Conservation (phyloP, 2,329 filamentous ascomycete species). For the Fusarium circinatum region DNA sequence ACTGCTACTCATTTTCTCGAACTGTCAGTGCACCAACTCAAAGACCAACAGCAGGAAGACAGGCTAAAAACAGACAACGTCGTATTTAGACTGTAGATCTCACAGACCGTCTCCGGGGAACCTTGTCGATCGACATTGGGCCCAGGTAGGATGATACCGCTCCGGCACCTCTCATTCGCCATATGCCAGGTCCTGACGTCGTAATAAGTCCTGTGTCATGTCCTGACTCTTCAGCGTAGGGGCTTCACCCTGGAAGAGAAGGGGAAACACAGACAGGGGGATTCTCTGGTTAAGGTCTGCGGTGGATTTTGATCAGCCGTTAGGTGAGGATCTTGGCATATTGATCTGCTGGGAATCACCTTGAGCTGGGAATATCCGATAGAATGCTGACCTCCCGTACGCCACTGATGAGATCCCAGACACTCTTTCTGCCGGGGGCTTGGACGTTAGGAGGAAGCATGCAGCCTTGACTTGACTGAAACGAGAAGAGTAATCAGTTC, state of each 20-base stretch:
- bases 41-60: not conserved
- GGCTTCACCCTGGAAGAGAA: not conserved
- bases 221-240: not conserved
- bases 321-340: not conserved
- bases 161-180: not conserved
- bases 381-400: not conserved
- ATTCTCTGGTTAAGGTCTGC: not conserved
- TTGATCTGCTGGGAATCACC: not conserved
- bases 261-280: not conserved
- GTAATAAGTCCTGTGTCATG: not conserved
- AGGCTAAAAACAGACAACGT: not conserved
- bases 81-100: slow-evolving; percentile 18
- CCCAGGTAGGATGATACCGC: not conserved
- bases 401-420: not conserved
- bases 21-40: slow-evolving; percentile 5
- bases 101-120: slow-evolving; percentile 13
- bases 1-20: not conserved
- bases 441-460: not conserved
- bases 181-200: not conserved
- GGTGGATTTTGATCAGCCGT: not conserved
- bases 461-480: not conserved
- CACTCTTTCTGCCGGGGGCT: not conserved
- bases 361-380: not conserved
- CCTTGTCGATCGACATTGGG: not conserved
- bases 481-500: not conserved